A percentile compares a stretch with the other conserved stretches of the same genome.
phyloP scores from a whole-genome alignment of 441 rosid genomes.

The Croton setiger region DNA sequence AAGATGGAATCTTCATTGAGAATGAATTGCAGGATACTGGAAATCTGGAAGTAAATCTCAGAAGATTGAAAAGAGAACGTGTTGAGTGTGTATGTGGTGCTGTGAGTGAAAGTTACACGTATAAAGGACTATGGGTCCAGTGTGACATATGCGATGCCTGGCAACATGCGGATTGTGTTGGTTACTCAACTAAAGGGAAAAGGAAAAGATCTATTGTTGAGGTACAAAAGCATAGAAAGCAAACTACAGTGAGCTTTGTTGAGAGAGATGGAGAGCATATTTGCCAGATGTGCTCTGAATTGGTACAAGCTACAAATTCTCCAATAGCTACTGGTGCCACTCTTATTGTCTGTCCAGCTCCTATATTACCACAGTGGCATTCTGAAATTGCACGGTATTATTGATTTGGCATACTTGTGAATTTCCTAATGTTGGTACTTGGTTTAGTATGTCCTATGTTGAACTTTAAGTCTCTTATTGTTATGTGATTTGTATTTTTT shows the following conservation, averaged over 20 bases:
- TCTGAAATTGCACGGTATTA: slow-evolving; percentile 80
- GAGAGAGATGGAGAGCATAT: slow-evolving; percentile 74
- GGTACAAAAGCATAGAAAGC: slow-evolving; percentile 46
- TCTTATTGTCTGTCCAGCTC: slow-evolving; percentile 92
- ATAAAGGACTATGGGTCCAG: slow-evolving; percentile 91
- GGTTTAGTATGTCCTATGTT: neutral
- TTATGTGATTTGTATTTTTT: neutral
- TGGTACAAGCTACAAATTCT: slow-evolving; percentile 66
- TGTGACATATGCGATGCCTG: slow-evolving; percentile 98
- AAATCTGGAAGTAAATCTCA: slow-evolving; percentile 42
- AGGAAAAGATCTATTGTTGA: slow-evolving; percentile 31
- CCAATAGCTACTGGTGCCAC: slow-evolving; percentile 89
- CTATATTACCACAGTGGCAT: slow-evolving; percentile 96
- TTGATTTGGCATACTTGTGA: slow-evolving; percentile 1
- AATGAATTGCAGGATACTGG: slow-evolving; percentile 30
- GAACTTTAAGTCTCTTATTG: neutral
- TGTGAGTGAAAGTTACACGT: slow-evolving; percentile 78
- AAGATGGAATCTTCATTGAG: slow-evolving; percentile 27
- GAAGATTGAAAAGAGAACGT: slow-evolving; percentile 80
- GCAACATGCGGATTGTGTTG: slow-evolving; percentile 99
- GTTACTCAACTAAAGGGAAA: slow-evolving; percentile 80
- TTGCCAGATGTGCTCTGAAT: slow-evolving; percentile 79
- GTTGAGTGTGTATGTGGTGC: slow-evolving; percentile 97
- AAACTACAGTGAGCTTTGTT: slow-evolving; percentile 41
- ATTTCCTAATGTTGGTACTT: slow-evolving; percentile 2